phyloP scores from a whole-genome alignment of 2,329 filamentous ascomycete genomes.

The Aspergillus latus region DNA sequence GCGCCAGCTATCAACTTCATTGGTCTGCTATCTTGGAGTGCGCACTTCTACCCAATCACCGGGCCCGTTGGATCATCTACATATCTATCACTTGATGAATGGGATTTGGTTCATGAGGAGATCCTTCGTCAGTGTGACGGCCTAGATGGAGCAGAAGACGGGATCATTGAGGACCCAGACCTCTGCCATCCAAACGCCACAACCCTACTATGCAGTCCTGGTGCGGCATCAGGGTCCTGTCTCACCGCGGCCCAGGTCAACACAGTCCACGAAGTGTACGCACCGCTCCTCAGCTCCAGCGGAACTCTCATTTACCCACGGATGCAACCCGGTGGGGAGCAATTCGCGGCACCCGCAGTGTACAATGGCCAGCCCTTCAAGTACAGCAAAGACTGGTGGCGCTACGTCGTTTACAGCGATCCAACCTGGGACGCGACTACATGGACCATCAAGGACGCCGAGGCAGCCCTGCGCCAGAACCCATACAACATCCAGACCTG shows the following conservation, averaged over 20 bases:
- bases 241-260: conserved; percentile 47
- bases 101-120: conserved; percentile 45
- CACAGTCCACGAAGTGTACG: conserved; percentile 24
- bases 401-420: conserved; percentile 45
- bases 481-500: conserved; percentile 53
- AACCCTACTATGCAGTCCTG: conserved; percentile 31
- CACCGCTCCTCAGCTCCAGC: conserved; percentile 11
- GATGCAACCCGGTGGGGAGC: conserved; percentile 15
- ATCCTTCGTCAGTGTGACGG: conserved; percentile 54
- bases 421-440: conserved; percentile 40
- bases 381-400: conserved; percentile 32
- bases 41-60: conserved; percentile 44
- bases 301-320: conserved; percentile 33
- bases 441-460: conserved; percentile 42
- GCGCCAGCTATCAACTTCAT: conserved; percentile 49
- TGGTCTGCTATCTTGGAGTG: conserved; percentile 49
- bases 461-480: conserved; percentile 38
- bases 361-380: conserved; percentile 14
- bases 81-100: conserved; percentile 50
- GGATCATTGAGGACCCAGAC: conserved; percentile 50
- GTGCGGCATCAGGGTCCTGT: conserved; percentile 35
- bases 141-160: conserved; percentile 52
- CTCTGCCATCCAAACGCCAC: conserved; percentile 43
- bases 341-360: conserved; percentile 10
- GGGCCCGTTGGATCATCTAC: conserved; percentile 49